Evolutionary conservation across 306 rosid genomes (phyloP).

Genomic region (Fragaria iinumae): DNA sequence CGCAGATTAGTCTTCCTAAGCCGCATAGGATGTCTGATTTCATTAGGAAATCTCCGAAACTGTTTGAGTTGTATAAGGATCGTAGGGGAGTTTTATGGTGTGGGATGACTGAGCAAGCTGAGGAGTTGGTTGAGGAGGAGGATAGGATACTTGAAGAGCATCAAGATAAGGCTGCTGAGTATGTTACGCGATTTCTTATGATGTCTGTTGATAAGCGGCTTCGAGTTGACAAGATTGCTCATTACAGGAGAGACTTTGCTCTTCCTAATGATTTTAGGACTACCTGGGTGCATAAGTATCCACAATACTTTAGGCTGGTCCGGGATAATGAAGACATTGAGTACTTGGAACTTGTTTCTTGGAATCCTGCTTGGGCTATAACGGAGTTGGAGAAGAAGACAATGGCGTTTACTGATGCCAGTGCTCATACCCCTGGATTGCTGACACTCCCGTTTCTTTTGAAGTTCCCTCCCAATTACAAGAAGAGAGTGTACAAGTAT

Average conservation of each 20-base stretch:
- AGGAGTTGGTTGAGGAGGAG: constrained; percentile 54
- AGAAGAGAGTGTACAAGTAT: constrained; percentile 44
- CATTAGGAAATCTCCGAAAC: constrained; percentile 56
- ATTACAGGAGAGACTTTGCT: constrained; percentile 51
- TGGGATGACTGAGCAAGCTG: constrained; percentile 61
- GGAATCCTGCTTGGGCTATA: constrained; percentile 79
- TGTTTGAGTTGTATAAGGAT: constrained; percentile 63
- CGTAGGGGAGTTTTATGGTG: constrained; percentile 58
- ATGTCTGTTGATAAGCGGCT: constrained; percentile 67
- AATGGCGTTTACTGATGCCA: constrained; percentile 25
- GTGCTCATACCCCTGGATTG: constrained; percentile 39
- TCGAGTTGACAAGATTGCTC: constrained; percentile 56
- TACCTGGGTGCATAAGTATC: constrained; percentile 63
- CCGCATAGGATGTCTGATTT: constrained; percentile 72
- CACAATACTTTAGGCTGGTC: constrained; percentile 52
- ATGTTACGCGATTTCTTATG: constrained; percentile 71
- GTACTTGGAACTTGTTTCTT: constrained; percentile 72
- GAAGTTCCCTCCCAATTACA: constrained; percentile 70
- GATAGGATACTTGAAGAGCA: constrained; percentile 38
- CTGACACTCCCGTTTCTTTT: constrained; percentile 51
- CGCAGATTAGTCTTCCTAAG: constrained; percentile 71
- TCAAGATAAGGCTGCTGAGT: constrained; percentile 62
- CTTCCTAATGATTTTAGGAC: constrained; percentile 45
- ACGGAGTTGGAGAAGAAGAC: constrained; percentile 79
- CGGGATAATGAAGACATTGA: constrained; percentile 49